Evolutionary conservation across 169 alveolate species (phyloP), one percentile per base, ranked within the genome.

Genomic region (Plasmodium knowlesi): DNA sequence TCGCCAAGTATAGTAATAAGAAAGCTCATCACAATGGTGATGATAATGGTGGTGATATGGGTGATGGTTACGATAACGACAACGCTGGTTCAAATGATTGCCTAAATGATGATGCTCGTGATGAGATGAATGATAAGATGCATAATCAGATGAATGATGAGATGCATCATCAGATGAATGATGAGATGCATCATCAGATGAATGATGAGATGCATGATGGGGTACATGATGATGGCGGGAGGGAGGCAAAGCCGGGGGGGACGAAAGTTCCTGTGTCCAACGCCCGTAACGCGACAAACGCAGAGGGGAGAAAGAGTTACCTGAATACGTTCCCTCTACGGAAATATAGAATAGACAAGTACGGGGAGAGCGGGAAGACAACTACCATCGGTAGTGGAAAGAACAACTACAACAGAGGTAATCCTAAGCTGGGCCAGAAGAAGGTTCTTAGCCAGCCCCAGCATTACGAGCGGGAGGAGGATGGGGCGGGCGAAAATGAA

Each of bases 221-320:
- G 1, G 34, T 25, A 8, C 41, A 67, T 67, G 37, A 6, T 14
- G 61, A 50, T 50, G 37, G 37, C 16, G 37, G n/a, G 19, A 28
- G 76, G 37, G 94, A 46, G 82, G 46, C 53, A 8, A 79, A 39
- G 19, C 12, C 32, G 30, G 89, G 57, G 82, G 83, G 79, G 12
- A 88, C 71, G 39, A 79, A 12, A 22, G 14, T 19, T 0, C 43
- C 90, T 32, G 46, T 10, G 16, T 1, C n/a, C 12, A 70, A 88
- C 53, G 57, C 94, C 70, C 19, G 72, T 30, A 57, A 39, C 73
- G 25, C 34, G 8, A 53, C 54, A 25, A 32, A 78, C 22, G 53
- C 70, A n/a, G 72, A 79, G 16, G 14, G 30, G 16, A 28, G 22
- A 50, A 88, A 88, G n/a, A 30, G 71, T 12, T 43, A 61, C 82